These are phyloP conservation scores for Coemansia furcata DNA, from an alignment of 192 early-diverging fungal genomes.

Conservation along the genomic window DNA sequence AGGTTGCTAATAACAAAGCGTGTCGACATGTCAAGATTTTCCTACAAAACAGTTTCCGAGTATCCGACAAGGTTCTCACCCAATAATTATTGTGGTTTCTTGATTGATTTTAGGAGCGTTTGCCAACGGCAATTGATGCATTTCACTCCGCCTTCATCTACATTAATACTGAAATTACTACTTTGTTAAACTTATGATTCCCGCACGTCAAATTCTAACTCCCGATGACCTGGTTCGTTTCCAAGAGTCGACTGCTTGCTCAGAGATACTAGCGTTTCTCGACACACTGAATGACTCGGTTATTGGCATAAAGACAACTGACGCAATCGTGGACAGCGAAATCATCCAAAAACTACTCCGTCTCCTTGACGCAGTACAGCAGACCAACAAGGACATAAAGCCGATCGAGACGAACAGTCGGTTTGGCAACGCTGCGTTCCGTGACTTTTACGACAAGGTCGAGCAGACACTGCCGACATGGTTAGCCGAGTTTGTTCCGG, in stretches of 20 bases:
- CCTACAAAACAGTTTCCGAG: neutral
- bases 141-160: neutral
- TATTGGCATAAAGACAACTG: slow-evolving; percentile 61
- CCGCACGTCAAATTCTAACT: slow-evolving; percentile 67
- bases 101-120: neutral
- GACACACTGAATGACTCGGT: slow-evolving; percentile 70
- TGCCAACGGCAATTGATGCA: neutral
- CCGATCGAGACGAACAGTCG: slow-evolving; percentile 76
- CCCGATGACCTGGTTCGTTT: slow-evolving; percentile 82
- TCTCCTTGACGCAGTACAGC: slow-evolving; percentile 64
- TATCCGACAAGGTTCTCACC: neutral
- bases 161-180: neutral
- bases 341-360: slow-evolving; percentile 59
- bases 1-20: neutral
- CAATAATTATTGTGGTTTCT: neutral
- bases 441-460: slow-evolving; percentile 80
- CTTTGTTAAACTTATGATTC: slow-evolving; percentile 24
- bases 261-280: slow-evolving; percentile 68
- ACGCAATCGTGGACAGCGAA: slow-evolving; percentile 54
- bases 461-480: slow-evolving; percentile 26
- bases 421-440: slow-evolving; percentile 96
- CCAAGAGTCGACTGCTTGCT: slow-evolving; percentile 61
- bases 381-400: slow-evolving; percentile 62
- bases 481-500: slow-evolving; percentile 44
- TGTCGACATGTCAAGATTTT: neutral